These are phyloP conservation scores for Septoria petroselini DNA, from an alignment of 2,329 filamentous ascomycete species.

Conservation along the genomic window DNA sequence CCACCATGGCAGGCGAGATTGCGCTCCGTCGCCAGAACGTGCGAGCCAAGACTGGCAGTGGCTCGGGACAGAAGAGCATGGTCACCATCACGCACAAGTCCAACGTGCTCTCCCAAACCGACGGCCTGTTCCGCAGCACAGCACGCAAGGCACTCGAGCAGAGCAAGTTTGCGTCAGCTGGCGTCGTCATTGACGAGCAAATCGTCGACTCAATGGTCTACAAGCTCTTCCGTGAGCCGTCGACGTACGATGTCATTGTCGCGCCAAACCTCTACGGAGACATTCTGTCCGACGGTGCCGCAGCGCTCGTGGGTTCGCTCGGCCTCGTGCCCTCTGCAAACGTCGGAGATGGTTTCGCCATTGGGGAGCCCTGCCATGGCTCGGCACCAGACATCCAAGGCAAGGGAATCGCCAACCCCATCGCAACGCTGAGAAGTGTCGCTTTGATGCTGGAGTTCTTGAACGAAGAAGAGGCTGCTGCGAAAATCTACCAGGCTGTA, in stretches of 20 bases:
- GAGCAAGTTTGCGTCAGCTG: conserved; percentile 61
- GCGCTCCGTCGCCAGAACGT: conserved; percentile 81
- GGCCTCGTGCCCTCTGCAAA: conserved; percentile 94
- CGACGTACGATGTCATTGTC: conserved; percentile 95
- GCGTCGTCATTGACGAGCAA: conserved; percentile 75
- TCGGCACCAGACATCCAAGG: conserved; percentile 95
- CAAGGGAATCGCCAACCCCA: conserved; percentile 88
- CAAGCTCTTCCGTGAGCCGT: conserved; percentile 96
- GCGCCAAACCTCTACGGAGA: conserved; percentile 97
- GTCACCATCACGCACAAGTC: conserved; percentile 98
- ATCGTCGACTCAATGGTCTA: conserved; percentile 99
- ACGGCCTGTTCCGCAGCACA: conserved; percentile 87
- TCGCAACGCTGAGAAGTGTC: conserved; percentile 86
- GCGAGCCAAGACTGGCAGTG: conserved; percentile 56
- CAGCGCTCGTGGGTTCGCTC: conserved; percentile 85
- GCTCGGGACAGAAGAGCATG: conserved; percentile 66
- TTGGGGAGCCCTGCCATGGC: conserved; percentile 97
- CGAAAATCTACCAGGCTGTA: conserved; percentile 84
- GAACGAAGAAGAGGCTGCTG: conserved; percentile 79
- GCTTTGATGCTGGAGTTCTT: conserved; percentile 97
- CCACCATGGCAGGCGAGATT: conserved; percentile 91
- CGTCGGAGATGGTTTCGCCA: conserved; percentile 89
- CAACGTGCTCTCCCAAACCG: conserved; percentile 94
- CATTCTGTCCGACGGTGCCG: conserved; percentile 91
- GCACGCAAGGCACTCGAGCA: conserved; percentile 69